These are phyloP conservation scores for Ehretia macrophylla DNA, from an alignment of 257 asterid genomes.

Conservation along the genomic window DNA sequence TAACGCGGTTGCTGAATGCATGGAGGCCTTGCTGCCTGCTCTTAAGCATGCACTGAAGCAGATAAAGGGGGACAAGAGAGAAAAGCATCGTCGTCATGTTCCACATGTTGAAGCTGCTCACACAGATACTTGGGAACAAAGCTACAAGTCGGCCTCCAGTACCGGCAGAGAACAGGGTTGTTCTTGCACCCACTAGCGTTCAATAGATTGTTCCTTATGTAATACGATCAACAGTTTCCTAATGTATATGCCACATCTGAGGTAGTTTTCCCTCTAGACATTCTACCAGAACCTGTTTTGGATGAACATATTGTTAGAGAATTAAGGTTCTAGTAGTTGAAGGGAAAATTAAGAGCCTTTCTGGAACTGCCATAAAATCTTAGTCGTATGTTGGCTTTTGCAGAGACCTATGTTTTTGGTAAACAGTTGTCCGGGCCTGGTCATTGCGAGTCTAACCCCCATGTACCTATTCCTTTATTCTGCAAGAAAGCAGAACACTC, in stretches of 20 bases:
- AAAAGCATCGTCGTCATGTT: slow-evolving; percentile 42
- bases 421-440: too few species aligned
- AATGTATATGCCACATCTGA: neutral
- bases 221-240: neutral
- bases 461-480: too few species aligned
- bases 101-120: slow-evolving; percentile 43
- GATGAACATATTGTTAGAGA: too few species aligned
- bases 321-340: too few species aligned
- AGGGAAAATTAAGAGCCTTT: too few species aligned
- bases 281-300: too few species aligned
- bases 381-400: too few species aligned
- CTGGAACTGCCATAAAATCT: too few species aligned
- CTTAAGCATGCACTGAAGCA: slow-evolving; percentile 93
- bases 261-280: too few species aligned
- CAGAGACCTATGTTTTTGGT: too few species aligned
- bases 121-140: slow-evolving; percentile 35
- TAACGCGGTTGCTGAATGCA: slow-evolving; percentile 89
- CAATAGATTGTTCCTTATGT: neutral
- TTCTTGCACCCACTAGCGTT: slow-evolving; percentile 36
- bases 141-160: slow-evolving; percentile 28
- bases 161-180: slow-evolving; percentile 20
- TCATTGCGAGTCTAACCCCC: too few species aligned
- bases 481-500: too few species aligned
- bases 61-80: slow-evolving; percentile 51
- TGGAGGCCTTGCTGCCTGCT: slow-evolving; percentile 88